phyloP scores from a whole-genome alignment of 371 early-diverging fungal genomes.

The Nematocida parisii region DNA sequence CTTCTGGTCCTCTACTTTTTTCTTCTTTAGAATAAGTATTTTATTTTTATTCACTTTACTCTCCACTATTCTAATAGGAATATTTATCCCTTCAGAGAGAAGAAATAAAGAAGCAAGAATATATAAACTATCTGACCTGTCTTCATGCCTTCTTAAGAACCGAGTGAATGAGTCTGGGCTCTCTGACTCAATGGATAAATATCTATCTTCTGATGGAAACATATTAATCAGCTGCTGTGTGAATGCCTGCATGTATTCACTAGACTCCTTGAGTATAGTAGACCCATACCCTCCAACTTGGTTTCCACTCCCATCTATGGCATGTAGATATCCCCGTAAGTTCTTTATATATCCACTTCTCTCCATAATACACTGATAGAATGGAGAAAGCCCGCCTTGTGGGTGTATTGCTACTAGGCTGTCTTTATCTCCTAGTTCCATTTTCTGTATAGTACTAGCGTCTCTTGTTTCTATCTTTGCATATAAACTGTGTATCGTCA shows the following conservation, averaged over 20 bases:
- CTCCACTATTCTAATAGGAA: background rate
- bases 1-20: background rate
- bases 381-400: too few relatives aligned
- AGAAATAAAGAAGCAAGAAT: background rate
- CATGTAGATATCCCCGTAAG: too few relatives aligned
- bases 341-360: too few relatives aligned
- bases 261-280: too few relatives aligned
- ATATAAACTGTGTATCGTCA: too few relatives aligned
- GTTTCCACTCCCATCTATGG: too few relatives aligned
- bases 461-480: too few relatives aligned
- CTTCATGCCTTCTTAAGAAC: background rate
- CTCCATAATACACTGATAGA: too few relatives aligned
- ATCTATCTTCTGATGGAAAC: background rate
- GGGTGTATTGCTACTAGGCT: too few relatives aligned
- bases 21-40: background rate
- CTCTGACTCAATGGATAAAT: background rate
- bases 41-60: background rate
- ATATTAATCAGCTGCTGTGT: background rate
- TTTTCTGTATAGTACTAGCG: too few relatives aligned
- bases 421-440: too few relatives aligned
- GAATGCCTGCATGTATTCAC: background rate
- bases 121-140: background rate
- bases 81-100: background rate
- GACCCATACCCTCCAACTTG: too few relatives aligned
- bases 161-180: background rate